phyloP scores from a whole-genome alignment of 148 eudicot species.

The Rhododendron ferrugineum region DNA sequence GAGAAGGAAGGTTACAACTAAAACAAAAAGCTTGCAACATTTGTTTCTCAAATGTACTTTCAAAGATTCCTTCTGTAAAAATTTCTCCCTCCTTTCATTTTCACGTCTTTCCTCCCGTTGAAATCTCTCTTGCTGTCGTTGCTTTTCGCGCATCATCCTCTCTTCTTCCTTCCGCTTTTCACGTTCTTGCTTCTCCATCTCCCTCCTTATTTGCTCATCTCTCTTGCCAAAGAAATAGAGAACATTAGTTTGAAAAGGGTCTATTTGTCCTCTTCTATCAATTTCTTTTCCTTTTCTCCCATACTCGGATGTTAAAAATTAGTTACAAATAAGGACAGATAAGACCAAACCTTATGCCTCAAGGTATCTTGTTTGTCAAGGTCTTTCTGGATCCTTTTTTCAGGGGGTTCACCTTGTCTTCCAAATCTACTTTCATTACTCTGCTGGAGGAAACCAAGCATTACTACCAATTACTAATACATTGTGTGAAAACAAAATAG shows the following conservation, averaged over 20 bases:
- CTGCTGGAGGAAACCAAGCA: conserved; percentile 24
- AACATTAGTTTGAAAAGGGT: conserved; percentile 4
- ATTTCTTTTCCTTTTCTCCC: not conserved
- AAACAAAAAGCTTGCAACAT: not conserved
- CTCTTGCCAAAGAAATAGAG: conserved; percentile 26
- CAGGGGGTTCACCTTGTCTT: conserved; percentile 33
- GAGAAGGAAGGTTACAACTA: not conserved
- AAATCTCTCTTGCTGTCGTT: conserved; percentile 43
- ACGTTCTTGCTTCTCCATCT: conserved; percentile 59
- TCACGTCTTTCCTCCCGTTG: conserved; percentile 59
- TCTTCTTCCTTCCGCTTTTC: conserved; percentile 54
- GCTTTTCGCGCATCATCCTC: conserved; percentile 44
- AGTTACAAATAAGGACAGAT: not conserved
- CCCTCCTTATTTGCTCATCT: conserved; percentile 51
- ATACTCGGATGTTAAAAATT: not conserved
- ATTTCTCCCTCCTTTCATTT: conserved; percentile 53
- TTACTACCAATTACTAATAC: not conserved
- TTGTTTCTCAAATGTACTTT: conserved; percentile 25
- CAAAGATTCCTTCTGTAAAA: conserved; percentile 44
- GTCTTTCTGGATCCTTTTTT: conserved; percentile 44
- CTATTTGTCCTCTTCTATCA: not conserved
- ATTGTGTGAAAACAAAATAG: not conserved
- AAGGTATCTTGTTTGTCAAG: conserved; percentile 48
- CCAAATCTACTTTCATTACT: conserved; percentile 32
- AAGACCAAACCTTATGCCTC: conserved; percentile 39